These are phyloP conservation scores for Aegilops bicornis DNA, from an alignment of 176 grass and related monocot species.

Conservation along the genomic window DNA sequence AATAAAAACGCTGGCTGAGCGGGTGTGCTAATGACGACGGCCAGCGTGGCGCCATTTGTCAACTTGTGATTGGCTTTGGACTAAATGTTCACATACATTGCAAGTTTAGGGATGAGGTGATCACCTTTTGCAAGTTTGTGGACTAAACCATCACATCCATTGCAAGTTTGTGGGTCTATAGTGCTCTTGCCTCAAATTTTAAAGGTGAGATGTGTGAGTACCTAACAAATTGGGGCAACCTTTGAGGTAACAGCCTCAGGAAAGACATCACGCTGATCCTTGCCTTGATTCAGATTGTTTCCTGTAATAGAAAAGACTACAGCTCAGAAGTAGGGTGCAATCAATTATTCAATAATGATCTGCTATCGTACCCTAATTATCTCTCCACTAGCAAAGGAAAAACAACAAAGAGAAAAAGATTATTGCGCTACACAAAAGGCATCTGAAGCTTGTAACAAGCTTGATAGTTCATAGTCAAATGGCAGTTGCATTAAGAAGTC, in stretches of 20 bases:
- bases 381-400: neutral
- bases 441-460: neutral
- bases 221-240: conserved; percentile 43
- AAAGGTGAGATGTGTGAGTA: neutral
- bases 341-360: too few species aligned
- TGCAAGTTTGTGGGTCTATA: too few species aligned
- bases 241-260: conserved; percentile 46
- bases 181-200: neutral
- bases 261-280: conserved; percentile 31
- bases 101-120: too few species aligned
- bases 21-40: too few species aligned
- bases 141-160: too few species aligned
- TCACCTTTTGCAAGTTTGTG: too few species aligned
- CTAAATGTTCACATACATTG: too few species aligned
- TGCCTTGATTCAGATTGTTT: neutral
- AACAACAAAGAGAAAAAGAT: neutral
- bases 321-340: neutral
- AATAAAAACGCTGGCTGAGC: too few species aligned
- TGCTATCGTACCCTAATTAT: too few species aligned
- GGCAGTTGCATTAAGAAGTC: neutral
- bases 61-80: too few species aligned
- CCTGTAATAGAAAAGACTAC: neutral
- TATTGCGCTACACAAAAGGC: neutral
- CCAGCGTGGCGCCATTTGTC: too few species aligned
- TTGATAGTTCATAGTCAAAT: neutral